These are phyloP conservation scores for Lupinus albus DNA, from an alignment of 306 rosid genomes.

Conservation along the genomic window DNA sequence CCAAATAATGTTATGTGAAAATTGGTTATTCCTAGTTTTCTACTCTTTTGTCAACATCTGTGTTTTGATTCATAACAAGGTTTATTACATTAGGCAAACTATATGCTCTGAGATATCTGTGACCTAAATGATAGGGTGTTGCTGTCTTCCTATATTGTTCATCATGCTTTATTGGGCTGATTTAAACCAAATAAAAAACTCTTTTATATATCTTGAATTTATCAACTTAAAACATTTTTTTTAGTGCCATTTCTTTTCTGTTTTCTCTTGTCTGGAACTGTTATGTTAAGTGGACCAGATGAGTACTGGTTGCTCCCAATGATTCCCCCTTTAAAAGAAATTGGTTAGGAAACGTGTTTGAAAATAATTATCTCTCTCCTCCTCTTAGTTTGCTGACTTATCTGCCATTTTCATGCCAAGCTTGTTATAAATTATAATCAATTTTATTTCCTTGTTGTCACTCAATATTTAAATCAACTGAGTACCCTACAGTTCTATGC, in stretches of 20 bases:
- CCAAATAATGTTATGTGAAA: conserved; percentile 19
- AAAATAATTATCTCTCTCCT: conserved; percentile 16
- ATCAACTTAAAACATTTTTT: not conserved
- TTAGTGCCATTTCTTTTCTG: conserved; percentile 1
- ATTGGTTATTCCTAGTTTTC: conserved; percentile 12
- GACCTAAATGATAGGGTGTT: no score
- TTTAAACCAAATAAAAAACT: conserved; percentile 32
- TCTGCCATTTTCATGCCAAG: conserved; percentile 17
- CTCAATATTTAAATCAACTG: not conserved
- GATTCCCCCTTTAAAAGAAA: not conserved
- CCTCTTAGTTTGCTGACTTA: not conserved
- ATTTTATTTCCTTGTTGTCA: conserved; percentile 3
- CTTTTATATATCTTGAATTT: conserved; percentile 1
- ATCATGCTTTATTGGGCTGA: conserved; percentile 11
- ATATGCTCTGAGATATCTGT: not conserved
- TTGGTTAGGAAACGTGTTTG: conserved; percentile 13
- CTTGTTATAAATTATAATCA: not conserved
- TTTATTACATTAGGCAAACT: conserved; percentile 19
- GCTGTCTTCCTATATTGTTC: not conserved
- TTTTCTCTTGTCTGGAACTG: not conserved
- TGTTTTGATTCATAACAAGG: conserved; percentile 13
- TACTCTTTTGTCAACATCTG: not conserved
- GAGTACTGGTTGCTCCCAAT: no score
- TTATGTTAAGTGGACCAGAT: no score
- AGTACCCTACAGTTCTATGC: conserved; percentile 22